Evolutionary conservation across 768 basidiomycete species (phyloP), one percentile per base, ranked within the genome.

Genomic region (Rhizopogon sp.): DNA sequence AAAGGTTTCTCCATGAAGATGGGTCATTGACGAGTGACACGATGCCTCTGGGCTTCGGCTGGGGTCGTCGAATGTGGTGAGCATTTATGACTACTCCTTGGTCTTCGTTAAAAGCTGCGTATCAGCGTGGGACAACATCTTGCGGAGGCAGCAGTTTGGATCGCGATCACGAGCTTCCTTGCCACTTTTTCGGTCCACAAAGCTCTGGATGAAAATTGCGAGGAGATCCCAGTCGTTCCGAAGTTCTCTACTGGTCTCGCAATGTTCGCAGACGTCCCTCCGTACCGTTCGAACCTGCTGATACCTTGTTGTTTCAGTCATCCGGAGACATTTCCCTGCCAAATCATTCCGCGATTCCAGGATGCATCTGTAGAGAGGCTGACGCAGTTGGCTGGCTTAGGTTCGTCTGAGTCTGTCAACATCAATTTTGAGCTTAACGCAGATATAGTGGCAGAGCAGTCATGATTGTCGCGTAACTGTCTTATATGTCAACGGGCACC

Each of bases 1-100:
- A 72, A 54, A 60, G 72, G 16, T 72, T 64, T 53, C 47, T 71
- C 7, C 45, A 50, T 22, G 53, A 54, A 13, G 69, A 51, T 17
- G 50, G 50, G 8, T 17, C 33, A 6, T 7, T 51, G 0, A 51
- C 29, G n/a, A 37, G 28, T 39, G 50, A 51, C 35, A 51, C 50
- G 9, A 37, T 51, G 29, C 16, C 14, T 17, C 22, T 25, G 16
- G 25, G 13, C 13, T 51, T 39, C 14, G 50, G 50, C 7, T 51
- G 17, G 16, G 43, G 40, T 16, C 43, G 54, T 11, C 46, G 57
- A 56, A 16, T 14, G 5, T 51, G 50, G 45, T 47, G 6, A 47
- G 45, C 1, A 28, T 37, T 37, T 37, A 37, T 5, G 3, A 5
- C 31, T 37, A 37, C 11, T 37, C 35, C 35, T 37, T 37, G 5